Evolutionary conservation across 345 rosid species (phyloP), one percentile per base, ranked within the genome.

Genomic region (Ceriops decandra): DNA sequence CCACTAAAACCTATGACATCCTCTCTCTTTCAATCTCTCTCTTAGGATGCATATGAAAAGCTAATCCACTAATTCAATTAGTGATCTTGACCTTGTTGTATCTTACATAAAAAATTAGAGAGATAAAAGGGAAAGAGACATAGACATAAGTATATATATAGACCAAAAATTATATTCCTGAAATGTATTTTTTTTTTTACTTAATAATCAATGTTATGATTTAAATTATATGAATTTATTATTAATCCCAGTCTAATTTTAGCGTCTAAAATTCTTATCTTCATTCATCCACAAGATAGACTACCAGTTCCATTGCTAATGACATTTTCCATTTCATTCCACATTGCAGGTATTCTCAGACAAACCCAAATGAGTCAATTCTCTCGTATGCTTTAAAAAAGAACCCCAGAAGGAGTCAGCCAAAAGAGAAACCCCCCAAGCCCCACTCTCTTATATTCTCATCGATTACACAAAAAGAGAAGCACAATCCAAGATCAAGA

Each of bases 391-490:
- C 30, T 22, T 30, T n/a, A n/a, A 30, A 2, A 16, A 35, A 53
- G 21, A 51, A 30, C n/a, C 16, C 6, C 11, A 5, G 15, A 15
- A 69, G 64, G 70, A 53, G 52, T 56, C 2, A 56, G 6, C 59
- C 3, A 24, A 52, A 66, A 69, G 69, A 58, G 70, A 71, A 72
- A 53, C 58, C 60, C 49, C 49, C 30, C 68, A 42, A 46, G 66
- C 71, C 76, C 74, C 76, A 73, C 79, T 65, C 64, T 56, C 30
- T 5, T 56, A 56, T 42, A 30, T 58, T 65, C 72, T 70, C 84
- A 74, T 80, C 84, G 83, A 71, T 80, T 78, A 52, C 82, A 71
- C 76, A 52, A 80, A 42, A 86, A 85, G 80, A 58, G 65, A 80
- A 68, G 64, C 72, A 69, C 49, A 64, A 51, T 80, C 79, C 72